These are phyloP conservation scores for Lotus japonicus DNA, from an alignment of 306 rosid genomes.

Conservation along the genomic window DNA sequence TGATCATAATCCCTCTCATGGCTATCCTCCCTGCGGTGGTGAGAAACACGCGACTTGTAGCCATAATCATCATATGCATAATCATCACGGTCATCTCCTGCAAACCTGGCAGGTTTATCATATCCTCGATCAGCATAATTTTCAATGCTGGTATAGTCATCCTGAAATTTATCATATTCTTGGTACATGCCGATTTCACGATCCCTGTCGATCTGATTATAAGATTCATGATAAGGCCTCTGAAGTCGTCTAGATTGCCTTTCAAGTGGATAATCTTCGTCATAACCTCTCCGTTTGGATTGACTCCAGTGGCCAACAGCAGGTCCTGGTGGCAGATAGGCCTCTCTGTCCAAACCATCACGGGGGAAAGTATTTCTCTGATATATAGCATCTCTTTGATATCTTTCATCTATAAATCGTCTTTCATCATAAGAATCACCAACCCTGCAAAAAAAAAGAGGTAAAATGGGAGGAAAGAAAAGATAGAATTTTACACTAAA, in stretches of 20 bases:
- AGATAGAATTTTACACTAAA: slow-evolving; percentile 20
- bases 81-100: slow-evolving; percentile 65
- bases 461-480: slow-evolving; percentile 50
- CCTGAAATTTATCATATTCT: slow-evolving; percentile 68
- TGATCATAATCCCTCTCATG: slow-evolving; percentile 74
- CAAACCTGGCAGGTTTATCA: slow-evolving; percentile 58
- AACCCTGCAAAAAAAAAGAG: slow-evolving; percentile 52
- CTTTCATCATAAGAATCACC: slow-evolving; percentile 80
- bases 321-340: slow-evolving; percentile 62
- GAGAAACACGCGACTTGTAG: slow-evolving; percentile 53
- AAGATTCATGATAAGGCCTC: slow-evolving; percentile 61
- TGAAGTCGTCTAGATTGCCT: slow-evolving; percentile 77
- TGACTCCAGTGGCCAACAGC: slow-evolving; percentile 70
- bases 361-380: slow-evolving; percentile 67
- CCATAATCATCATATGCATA: slow-evolving; percentile 78
- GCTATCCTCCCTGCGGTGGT: slow-evolving; percentile 76
- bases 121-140: slow-evolving; percentile 59
- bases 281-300: slow-evolving; percentile 77
- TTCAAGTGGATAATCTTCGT: slow-evolving; percentile 63
- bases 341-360: slow-evolving; percentile 70
- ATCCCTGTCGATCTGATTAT: slow-evolving; percentile 61
- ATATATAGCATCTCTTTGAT: slow-evolving; percentile 58
- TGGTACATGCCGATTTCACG: slow-evolving; percentile 52
- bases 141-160: slow-evolving; percentile 58
- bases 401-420: slow-evolving; percentile 79